A percentile compares a stretch with the other conserved stretches of the same genome.
Evolutionary conservation across 768 basidiomycete genomes (phyloP).

Genomic region (Nidularia sp.): DNA sequence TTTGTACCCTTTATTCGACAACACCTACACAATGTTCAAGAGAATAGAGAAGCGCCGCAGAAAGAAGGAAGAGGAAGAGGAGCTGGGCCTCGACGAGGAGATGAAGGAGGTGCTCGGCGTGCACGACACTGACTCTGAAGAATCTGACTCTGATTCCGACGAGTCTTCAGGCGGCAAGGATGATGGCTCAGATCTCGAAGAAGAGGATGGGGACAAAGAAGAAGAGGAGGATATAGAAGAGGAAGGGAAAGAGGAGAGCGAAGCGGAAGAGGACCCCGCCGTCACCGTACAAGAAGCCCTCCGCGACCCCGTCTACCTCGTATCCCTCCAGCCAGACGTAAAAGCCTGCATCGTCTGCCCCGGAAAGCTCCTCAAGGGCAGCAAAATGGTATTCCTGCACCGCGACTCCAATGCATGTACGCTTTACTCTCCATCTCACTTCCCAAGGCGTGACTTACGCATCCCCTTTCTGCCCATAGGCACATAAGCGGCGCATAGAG

Average conservation of each 20-base stretch:
- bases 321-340: constrained; percentile 50
- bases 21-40: constrained; percentile 59
- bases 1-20: no score
- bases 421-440: constrained; percentile 12
- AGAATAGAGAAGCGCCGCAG: constrained; percentile 64
- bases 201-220: constrained; percentile 18
- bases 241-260: constrained; percentile 20
- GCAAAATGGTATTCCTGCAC: constrained; percentile 54
- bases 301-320: constrained; percentile 57
- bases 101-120: constrained; percentile 61
- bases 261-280: constrained; percentile 30
- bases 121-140: constrained; percentile 74
- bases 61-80: constrained; percentile 65
- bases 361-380: constrained; percentile 64
- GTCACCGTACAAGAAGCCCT: constrained; percentile 60
- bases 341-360: constrained; percentile 68
- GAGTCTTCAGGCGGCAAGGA: constrained; percentile 4
- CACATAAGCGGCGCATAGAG: constrained; percentile 57
- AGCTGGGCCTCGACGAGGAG: constrained; percentile 61
- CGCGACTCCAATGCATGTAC: constrained; percentile 58
- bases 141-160: constrained; percentile 52
- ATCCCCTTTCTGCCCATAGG: constrained; percentile 31
- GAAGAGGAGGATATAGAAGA: constrained; percentile 12
- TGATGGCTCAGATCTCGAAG: constrained; percentile 17
- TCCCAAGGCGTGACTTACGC: constrained; percentile 4